Base-by-base conservation (phyloP, 768 basidiomycete species). In the Suillus variegatus region DNA sequence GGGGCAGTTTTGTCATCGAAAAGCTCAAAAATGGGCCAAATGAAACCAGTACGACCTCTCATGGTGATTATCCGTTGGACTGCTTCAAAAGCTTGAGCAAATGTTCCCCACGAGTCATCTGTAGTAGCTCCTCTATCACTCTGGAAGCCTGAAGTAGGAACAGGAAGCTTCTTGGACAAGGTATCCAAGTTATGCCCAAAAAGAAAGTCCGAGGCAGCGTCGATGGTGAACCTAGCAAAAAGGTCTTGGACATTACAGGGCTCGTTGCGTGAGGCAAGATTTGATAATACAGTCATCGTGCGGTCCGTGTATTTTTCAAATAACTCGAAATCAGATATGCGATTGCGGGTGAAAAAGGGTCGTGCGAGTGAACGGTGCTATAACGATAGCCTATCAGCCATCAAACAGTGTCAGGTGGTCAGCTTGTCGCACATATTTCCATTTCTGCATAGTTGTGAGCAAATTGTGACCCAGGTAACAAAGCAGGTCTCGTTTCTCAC, bases 341-440 rank as follows among this genome's bases (percentile, higher is more conserved):
- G 84, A 65, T 92, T 89, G n/a, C 84, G 82, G 16, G 88, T 84
- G 71, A 92, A 91, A 77, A 91, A 92, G 4, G 91, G 91, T 6
- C 91, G 85, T 3, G 90, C 84, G 57, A 85, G 85, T 3, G 82
- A 76, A 40, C 91, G 86, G 66, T 91, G 90, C 88, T 90, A 69
- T 8, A 55, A 61, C 58, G 68, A 65, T n/a, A 60, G 32, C 25
- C 22, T 22, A 64, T 57, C 56, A 67, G 65, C 56, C 46, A 46
- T 40, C 46, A 47, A 61, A 62, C 54, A 32, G 46, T 36, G 10
- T 43, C 32, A 47, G 38, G 16, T 12, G 28, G 60, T 52, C 66
- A 51, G 51, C 20, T 16, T 62, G 55, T 71, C 81, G 66, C 32
- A 90, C 89, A 78, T 82, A 84, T 79, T 87, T 89, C 89, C 89